Base-by-base conservation (phyloP, 208 protist genomes). In the Trypanosoma conorhini region DNA sequence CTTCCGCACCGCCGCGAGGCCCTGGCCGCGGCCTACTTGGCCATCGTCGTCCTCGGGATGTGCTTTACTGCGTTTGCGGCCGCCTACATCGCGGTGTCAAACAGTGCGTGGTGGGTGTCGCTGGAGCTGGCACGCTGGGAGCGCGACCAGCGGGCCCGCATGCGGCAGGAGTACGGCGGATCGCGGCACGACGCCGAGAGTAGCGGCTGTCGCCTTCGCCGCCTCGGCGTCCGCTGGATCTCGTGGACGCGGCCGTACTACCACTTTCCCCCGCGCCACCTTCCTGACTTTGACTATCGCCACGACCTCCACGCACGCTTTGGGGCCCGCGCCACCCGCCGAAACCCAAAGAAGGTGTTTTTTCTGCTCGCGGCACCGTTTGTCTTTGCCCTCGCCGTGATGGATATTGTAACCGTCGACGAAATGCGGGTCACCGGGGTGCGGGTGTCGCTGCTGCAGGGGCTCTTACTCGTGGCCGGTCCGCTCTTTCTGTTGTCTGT, bases 401-500 rank as follows among this genome's bases (percentile, higher is more conserved):
- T 80, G 21, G 75, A 80, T 38, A 66, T 67, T 31, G 38, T 67
- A 56, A 57, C 59, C 13, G 30, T 68, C 30, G 42, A 74, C 59
- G 70, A 72, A 17, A 62, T 63, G 56, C 50, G 59, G 4, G 21
- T 50, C 26, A 26, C 26, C 7, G 35, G 26, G 9, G 30, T 67
- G 33, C 67, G 26, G 17, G 64, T 80, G 21, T 59, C 69, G 15
- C 24, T 80, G 1, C 57, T 80, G 19, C 69, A 80, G 12, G 75
- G 54, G 8, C 21, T 74, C 8, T 54, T 72, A n/a, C 31, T 76
- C 22, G 68, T 28, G 13, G 51, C 51, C 26, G 70, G 75, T 9
- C 15, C 64, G 28, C 33, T 69, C 1, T 50, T 72, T 57, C n/a
- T 80, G 24, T 48, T 80, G 3, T 67, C 75, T 67, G 65, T 74